Evolutionary conservation across 2,329 filamentous ascomycete genomes (phyloP).

Genomic region (Claviceps paspali): DNA sequence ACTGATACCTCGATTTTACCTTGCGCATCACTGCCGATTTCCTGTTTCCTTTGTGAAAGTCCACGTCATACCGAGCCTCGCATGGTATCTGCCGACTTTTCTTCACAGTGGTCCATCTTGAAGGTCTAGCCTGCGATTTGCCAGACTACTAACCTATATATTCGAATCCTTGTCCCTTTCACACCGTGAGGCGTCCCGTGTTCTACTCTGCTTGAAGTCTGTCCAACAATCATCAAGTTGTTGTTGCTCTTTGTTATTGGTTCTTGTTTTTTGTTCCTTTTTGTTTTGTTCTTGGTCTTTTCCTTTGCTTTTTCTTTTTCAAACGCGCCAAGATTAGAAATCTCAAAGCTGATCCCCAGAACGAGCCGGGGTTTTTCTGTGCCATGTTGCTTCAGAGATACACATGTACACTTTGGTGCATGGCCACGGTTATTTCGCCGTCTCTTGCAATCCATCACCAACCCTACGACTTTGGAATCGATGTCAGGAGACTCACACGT

Average conservation of each 20-base stretch:
- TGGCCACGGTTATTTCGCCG: slow-evolving; percentile 2
- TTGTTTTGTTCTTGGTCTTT: too few relatives aligned
- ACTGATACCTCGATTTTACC: not conserved
- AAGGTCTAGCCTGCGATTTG: not conserved
- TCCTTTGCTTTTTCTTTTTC: not conserved
- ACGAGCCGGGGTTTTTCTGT: not conserved
- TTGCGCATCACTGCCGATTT: not conserved
- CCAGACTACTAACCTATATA: not conserved
- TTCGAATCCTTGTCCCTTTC: not conserved
- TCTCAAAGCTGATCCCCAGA: not conserved
- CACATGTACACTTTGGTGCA: not conserved
- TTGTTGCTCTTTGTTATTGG: too few relatives aligned
- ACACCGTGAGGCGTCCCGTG: too few relatives aligned
- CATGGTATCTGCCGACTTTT: not conserved
- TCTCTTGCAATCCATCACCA: slow-evolving; percentile 8
- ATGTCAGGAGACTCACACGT: slow-evolving; percentile 23
- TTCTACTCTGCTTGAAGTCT: not conserved
- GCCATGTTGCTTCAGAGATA: slow-evolving; percentile 3
- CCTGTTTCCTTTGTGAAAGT: not conserved
- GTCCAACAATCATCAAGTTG: too few relatives aligned
- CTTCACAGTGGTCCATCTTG: not conserved
- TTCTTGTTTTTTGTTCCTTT: too few relatives aligned
- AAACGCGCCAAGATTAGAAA: not conserved
- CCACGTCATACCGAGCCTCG: not conserved
- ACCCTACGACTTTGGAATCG: slow-evolving; percentile 36